phyloP scores from a whole-genome alignment of 768 basidiomycete species.

The Hirschioporus abietinus region DNA sequence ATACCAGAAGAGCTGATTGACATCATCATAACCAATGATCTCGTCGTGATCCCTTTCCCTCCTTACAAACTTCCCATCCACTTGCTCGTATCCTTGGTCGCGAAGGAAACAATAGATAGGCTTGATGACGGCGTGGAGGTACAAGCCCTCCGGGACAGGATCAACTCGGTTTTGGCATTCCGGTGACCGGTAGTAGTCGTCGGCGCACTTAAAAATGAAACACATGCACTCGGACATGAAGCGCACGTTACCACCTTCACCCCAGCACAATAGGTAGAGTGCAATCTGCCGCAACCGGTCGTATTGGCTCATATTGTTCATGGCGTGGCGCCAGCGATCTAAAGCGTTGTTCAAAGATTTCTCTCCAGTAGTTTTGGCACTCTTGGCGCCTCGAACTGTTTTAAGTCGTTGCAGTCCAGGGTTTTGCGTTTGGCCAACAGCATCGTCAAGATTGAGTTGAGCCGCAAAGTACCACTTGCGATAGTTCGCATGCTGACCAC shows the following conservation, averaged over 20 bases:
- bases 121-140: slow-evolving; percentile 86
- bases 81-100: slow-evolving; percentile 94
- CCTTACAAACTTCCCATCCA: slow-evolving; percentile 91
- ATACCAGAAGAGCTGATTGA: slow-evolving; percentile 99
- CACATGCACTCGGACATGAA: slow-evolving; percentile 96
- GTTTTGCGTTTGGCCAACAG: slow-evolving; percentile 92
- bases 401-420: slow-evolving; percentile 87
- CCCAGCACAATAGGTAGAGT: slow-evolving; percentile 95
- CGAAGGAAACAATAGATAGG: slow-evolving; percentile 94
- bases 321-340: slow-evolving; percentile 94
- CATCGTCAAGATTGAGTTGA: slow-evolving; percentile 98
- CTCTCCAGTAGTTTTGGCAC: slow-evolving; percentile 41
- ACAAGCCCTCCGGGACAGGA: slow-evolving; percentile 91
- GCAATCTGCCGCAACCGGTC: slow-evolving; percentile 96
- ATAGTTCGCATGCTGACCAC: slow-evolving; percentile 97
- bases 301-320: slow-evolving; percentile 99
- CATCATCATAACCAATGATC: slow-evolving; percentile 99
- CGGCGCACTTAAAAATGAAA: slow-evolving; percentile 99
- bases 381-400: slow-evolving; percentile 60
- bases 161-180: slow-evolving; percentile 95
- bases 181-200: slow-evolving; percentile 97
- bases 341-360: slow-evolving; percentile 93
- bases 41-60: slow-evolving; percentile 92
- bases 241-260: slow-evolving; percentile 94
- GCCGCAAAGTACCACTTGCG: slow-evolving; percentile 99